These are phyloP conservation scores for Camillea tinctor DNA, from an alignment of 2,329 filamentous ascomycete genomes.

Conservation along the genomic window DNA sequence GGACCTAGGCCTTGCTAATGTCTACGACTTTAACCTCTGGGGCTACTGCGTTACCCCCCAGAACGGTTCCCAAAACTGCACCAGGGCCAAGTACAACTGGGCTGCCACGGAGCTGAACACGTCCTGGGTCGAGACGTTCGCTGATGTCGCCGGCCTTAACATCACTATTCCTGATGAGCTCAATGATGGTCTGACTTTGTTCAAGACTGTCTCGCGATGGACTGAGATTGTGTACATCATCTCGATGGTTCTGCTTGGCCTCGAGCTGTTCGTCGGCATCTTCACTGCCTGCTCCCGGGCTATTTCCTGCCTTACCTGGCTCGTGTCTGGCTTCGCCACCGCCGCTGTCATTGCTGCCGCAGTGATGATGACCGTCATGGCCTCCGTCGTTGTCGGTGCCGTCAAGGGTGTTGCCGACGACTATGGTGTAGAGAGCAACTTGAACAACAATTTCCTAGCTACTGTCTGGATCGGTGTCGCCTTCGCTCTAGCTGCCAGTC, in stretches of 20 bases:
- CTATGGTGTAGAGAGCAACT: slow-evolving; percentile 66
- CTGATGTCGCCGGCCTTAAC: slow-evolving; percentile 48
- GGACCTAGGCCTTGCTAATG: slow-evolving; percentile 64
- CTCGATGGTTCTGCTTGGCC: slow-evolving; percentile 65
- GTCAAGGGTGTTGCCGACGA: slow-evolving; percentile 65
- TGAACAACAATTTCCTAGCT: slow-evolving; percentile 70
- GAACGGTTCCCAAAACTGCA: slow-evolving; percentile 64
- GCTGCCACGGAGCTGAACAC: slow-evolving; percentile 69
- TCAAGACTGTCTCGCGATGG: slow-evolving; percentile 74
- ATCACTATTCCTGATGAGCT: slow-evolving; percentile 68
- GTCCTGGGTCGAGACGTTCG: slow-evolving; percentile 35
- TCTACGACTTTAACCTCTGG: slow-evolving; percentile 83
- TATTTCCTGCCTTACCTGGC: slow-evolving; percentile 78
- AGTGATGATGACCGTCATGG: slow-evolving; percentile 71
- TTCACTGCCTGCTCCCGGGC: slow-evolving; percentile 80
- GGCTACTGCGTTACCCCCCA: slow-evolving; percentile 73
- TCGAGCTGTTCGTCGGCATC: slow-evolving; percentile 75
- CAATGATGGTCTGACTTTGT: slow-evolving; percentile 66
- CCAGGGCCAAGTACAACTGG: slow-evolving; percentile 71
- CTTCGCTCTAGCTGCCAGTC: slow-evolving; percentile 69
- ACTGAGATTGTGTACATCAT: slow-evolving; percentile 80
- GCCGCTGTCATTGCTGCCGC: slow-evolving; percentile 60
- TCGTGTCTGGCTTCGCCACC: slow-evolving; percentile 66
- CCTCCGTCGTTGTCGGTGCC: slow-evolving; percentile 65
- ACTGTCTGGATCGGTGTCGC: slow-evolving; percentile 77